Base-by-base conservation (phyloP, 306 rosid species). In the Prunus mongolica region DNA sequence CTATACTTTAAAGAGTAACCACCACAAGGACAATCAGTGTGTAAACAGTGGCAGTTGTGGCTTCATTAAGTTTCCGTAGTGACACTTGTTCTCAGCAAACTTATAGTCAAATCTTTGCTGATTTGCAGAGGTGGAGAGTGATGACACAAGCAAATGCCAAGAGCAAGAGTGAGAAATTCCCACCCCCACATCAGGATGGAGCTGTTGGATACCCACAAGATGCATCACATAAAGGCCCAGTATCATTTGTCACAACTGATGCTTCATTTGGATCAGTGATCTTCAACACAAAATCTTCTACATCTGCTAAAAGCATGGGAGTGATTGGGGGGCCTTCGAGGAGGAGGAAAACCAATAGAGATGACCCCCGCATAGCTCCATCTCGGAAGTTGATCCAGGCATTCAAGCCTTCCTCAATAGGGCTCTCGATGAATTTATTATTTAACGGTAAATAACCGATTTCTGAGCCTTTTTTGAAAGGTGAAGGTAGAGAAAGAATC, bases 141-240 rank as follows among this genome's bases (percentile, higher is more conserved):
- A 89, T 81, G 82, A 82, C 92, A 19, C 90, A 87, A 77, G 87
- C 88, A 74, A 89, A 89, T 67, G 88, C 86, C 3, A 93, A 89
- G 83, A 87, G 98, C 89, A 93, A 91, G 89, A 93, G 98, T n/a
- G 98, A 93, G 83, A 93, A 93, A 82, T 93, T 93, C 66, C 97
- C 98, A 57, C 97, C 98, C 46, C 98, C 98, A 49, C 98, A 91
- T 80, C 92, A 91, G 67, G 98, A 93, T 78, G 98, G 93, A 58
- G 90, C 91, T 20, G 96, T 93, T 14, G 98, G 96, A 75, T 83
- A 89, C 82, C 91, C 90, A 52, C 86, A 80, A 34, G 88, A 86
- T 25, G 57, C 83, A 73, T 85, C 93, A 25, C 84, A 86, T 12
- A 89, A 84, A 69, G 93, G 82, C 67, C 87, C 91, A 6, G 78